Evolutionary conservation across 768 basidiomycete species (phyloP).

Genomic region (Hygrophorus russula): DNA sequence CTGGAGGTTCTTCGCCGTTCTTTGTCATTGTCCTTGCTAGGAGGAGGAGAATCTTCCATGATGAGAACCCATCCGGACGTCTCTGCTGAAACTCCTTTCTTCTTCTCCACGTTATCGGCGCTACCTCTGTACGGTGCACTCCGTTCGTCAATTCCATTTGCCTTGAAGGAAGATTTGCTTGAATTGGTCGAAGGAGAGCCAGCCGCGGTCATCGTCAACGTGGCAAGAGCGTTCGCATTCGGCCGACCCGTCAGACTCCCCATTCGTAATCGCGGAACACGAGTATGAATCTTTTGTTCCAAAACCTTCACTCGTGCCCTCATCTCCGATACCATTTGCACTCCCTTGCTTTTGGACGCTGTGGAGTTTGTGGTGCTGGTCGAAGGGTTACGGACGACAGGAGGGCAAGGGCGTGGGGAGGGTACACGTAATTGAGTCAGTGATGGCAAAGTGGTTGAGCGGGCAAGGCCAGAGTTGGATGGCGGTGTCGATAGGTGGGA

Average conservation of each 20-base stretch:
- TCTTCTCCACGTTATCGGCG: slow-evolving; percentile 33
- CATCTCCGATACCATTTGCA: slow-evolving; percentile 92
- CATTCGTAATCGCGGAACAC: slow-evolving; percentile 77
- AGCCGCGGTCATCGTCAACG: slow-evolving; percentile 18
- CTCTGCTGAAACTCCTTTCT: slow-evolving; percentile 42
- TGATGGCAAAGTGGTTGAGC: slow-evolving; percentile 48
- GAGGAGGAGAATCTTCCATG: slow-evolving; percentile 78
- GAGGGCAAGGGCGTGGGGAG: slow-evolving; percentile 36
- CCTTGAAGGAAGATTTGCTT: slow-evolving; percentile 29
- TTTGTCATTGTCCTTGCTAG: slow-evolving; percentile 40
- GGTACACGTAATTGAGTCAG: slow-evolving; percentile 25
- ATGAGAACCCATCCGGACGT: slow-evolving; percentile 80
- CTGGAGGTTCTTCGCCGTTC: slow-evolving; percentile 53
- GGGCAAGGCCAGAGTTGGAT: slow-evolving; percentile 29
- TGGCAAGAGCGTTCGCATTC: slow-evolving; percentile 25
- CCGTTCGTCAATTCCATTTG: slow-evolving; percentile 23
- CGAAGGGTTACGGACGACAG: slow-evolving; percentile 21
- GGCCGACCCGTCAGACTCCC: slow-evolving; percentile 57
- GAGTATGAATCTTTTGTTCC: slow-evolving; percentile 81
- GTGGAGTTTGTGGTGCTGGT: slow-evolving; percentile 29
- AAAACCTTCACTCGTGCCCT: slow-evolving; percentile 72
- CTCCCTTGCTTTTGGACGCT: slow-evolving; percentile 64
- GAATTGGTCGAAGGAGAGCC: slow-evolving; percentile 26
- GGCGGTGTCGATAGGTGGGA: slow-evolving; percentile 35
- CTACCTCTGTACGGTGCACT: slow-evolving; percentile 12